These are phyloP conservation scores for Amanita exitialis DNA, from an alignment of 768 basidiomycete species.

Conservation along the genomic window DNA sequence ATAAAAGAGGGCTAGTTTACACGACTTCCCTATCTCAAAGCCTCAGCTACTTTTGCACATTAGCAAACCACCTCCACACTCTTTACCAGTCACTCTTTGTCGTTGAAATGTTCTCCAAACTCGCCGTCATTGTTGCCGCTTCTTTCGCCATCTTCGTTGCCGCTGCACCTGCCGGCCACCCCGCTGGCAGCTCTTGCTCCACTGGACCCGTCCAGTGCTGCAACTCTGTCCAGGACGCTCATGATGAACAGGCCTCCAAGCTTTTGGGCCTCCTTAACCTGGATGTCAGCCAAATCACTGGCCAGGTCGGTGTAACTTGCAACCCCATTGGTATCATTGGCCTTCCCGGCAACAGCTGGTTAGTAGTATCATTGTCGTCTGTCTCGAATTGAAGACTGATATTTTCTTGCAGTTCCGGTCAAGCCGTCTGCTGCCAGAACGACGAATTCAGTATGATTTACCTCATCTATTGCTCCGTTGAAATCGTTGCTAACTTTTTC, in stretches of 20 bases:
- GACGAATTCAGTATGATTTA: constrained; percentile 16
- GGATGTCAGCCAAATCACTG: constrained; percentile 8
- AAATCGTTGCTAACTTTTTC: background rate
- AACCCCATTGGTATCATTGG: constrained; percentile 16
- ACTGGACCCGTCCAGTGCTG: constrained; percentile 20
- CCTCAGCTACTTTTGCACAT: background rate
- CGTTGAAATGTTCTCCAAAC: constrained; percentile 19
- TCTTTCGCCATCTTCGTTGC: constrained; percentile 18
- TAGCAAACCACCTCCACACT: background rate
- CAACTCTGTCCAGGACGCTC: constrained; percentile 12
- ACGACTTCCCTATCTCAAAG: background rate
- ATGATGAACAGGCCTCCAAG: background rate
- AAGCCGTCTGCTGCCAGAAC: constrained; percentile 19
- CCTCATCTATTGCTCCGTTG: background rate
- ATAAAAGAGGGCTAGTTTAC: background rate
- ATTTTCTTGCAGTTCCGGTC: constrained; percentile 1
- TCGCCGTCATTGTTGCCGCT: constrained; percentile 15
- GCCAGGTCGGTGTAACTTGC: constrained; percentile 14
- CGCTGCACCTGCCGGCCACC: constrained; percentile 15
- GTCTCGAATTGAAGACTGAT: background rate
- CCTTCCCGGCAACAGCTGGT: constrained; percentile 12
- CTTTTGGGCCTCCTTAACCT: constrained; percentile 9
- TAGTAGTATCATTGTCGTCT: background rate
- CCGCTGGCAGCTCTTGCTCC: constrained; percentile 14
- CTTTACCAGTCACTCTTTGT: constrained; percentile 4